These are phyloP conservation scores for Thelonectria discophora DNA, from an alignment of 2,329 filamentous ascomycete species.

Conservation along the genomic window DNA sequence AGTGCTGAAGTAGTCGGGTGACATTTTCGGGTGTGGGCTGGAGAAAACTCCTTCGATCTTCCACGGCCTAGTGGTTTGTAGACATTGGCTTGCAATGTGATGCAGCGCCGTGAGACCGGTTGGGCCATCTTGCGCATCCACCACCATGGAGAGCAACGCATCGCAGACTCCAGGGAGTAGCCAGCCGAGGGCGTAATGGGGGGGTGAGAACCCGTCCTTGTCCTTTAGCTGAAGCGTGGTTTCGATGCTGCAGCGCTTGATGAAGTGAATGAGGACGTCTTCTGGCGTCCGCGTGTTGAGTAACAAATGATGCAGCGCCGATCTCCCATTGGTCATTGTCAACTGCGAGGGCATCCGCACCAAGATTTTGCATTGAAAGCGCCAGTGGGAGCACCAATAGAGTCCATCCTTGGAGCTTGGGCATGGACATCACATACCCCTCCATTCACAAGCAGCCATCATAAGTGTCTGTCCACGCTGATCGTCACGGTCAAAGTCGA, in stretches of 20 bases:
- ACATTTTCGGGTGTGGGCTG: not conserved
- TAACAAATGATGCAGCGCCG: slow-evolving; percentile 34
- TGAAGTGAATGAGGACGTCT: slow-evolving; percentile 24
- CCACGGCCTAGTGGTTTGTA: not conserved
- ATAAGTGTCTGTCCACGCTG: slow-evolving; percentile 29
- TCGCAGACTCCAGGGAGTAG: slow-evolving; percentile 31
- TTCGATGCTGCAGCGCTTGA: slow-evolving; percentile 24
- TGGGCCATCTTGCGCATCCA: slow-evolving; percentile 22
- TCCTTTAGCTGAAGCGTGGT: slow-evolving; percentile 22
- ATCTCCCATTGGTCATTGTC: slow-evolving; percentile 30
- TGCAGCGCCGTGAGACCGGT: slow-evolving; percentile 30
- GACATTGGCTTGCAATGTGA: slow-evolving; percentile 29
- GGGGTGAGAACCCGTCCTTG: slow-evolving; percentile 16
- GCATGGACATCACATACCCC: not conserved
- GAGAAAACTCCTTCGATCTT: not conserved
- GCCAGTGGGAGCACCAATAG: not conserved
- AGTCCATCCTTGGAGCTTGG: not conserved
- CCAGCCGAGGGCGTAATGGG: slow-evolving; percentile 27
- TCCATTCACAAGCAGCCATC: slow-evolving; percentile 34
- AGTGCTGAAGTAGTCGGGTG: slow-evolving; percentile 17
- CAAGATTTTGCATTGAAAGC: slow-evolving; percentile 26
- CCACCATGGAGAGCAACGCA: slow-evolving; percentile 27
- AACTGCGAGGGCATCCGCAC: slow-evolving; percentile 24
- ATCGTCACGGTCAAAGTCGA: slow-evolving; percentile 33
- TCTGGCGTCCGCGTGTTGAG: slow-evolving; percentile 27